Evolutionary conservation across 1,139 yeast genomes (phyloP).

Genomic region (Tardiomyces blankii): DNA sequence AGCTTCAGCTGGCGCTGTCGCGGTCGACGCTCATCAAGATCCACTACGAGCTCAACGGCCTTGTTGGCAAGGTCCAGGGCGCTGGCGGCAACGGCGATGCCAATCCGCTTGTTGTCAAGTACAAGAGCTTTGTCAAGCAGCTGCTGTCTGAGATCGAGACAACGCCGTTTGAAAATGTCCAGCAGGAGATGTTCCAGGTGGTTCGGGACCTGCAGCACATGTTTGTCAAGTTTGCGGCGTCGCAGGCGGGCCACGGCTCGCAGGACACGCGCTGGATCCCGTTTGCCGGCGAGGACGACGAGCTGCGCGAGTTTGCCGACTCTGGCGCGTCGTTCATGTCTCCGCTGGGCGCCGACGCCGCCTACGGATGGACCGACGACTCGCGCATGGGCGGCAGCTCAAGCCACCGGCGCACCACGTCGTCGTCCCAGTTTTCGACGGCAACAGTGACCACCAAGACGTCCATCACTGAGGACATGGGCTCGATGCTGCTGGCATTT

Average conservation of each 20-base stretch:
- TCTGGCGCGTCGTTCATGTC: not conserved
- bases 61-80: slow-evolving; percentile 12
- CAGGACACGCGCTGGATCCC: slow-evolving; percentile 1
- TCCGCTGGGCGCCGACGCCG: not conserved
- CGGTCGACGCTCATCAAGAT: slow-evolving; percentile 26
- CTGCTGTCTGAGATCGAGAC: slow-evolving; percentile 23
- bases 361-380: not conserved
- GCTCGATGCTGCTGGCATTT: slow-evolving; percentile 19
- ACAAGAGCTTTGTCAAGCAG: slow-evolving; percentile 23
- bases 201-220: slow-evolving; percentile 24
- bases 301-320: not conserved
- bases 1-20: slow-evolving; percentile 23
- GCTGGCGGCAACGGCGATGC: slow-evolving; percentile 1
- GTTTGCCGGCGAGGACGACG: not conserved
- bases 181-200: slow-evolving; percentile 26
- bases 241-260: not conserved
- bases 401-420: not conserved
- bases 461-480: slow-evolving; percentile 19
- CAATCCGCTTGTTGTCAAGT: slow-evolving; percentile 18
- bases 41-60: slow-evolving; percentile 22
- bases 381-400: not conserved
- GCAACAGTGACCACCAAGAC: slow-evolving; percentile 8
- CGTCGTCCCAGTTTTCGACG: not conserved
- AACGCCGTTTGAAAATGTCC: slow-evolving; percentile 23
- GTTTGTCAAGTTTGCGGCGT: slow-evolving; percentile 20